Evolutionary conservation across 2,329 filamentous ascomycete species (phyloP).

Genomic region (Cylindrodendrum hubeiense): DNA sequence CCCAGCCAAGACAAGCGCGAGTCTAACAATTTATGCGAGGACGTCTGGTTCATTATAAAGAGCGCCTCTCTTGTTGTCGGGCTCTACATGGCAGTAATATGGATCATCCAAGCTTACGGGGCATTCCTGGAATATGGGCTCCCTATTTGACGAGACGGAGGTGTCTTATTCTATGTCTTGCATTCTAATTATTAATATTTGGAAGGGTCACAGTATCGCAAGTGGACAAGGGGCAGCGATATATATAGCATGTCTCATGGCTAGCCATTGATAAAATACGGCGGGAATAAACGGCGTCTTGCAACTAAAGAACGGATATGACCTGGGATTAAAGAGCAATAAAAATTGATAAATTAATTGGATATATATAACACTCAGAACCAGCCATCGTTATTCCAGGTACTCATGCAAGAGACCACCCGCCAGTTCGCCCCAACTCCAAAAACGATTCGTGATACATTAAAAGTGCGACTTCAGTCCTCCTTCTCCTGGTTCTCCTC

Average conservation of each 20-base stretch:
- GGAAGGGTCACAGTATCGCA: background rate
- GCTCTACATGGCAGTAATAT: background rate
- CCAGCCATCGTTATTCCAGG: constrained; percentile 23
- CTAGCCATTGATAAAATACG: no score
- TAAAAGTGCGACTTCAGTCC: constrained; percentile 32
- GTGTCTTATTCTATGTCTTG: background rate
- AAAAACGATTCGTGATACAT: constrained; percentile 34
- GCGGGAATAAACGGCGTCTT: no score
- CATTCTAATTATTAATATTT: background rate
- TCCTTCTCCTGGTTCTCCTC: constrained; percentile 50
- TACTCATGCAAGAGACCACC: constrained; percentile 9
- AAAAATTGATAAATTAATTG: constrained; percentile 3
- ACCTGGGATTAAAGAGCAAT: background rate
- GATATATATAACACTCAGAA: background rate
- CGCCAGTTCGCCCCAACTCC: constrained; percentile 36
- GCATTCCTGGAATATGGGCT: background rate
- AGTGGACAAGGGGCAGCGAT: no score
- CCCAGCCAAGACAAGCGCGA: background rate
- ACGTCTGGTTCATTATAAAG: background rate
- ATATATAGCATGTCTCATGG: no score
- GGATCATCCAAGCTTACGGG: background rate
- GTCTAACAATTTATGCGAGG: background rate
- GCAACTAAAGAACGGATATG: no score
- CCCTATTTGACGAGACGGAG: background rate
- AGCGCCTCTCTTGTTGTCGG: background rate